Evolutionary conservation across 345 rosid species (phyloP).

Genomic region (Euclidium syriacum): DNA sequence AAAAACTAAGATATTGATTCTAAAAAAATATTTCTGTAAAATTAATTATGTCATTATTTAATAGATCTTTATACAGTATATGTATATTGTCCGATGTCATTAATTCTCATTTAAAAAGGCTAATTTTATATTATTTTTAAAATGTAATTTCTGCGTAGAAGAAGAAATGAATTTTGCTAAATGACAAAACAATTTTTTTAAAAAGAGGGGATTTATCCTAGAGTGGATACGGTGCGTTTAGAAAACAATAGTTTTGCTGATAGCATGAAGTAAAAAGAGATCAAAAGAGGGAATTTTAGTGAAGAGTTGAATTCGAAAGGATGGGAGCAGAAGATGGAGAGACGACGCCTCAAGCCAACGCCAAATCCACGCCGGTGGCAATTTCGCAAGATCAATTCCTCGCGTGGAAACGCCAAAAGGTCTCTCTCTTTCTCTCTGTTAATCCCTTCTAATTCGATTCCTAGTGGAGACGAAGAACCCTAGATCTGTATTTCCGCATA

Average conservation of each 20-base stretch:
- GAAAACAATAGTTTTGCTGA: background rate
- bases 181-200: too few relatives aligned
- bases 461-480: slow-evolving; percentile 20
- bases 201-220: too few relatives aligned
- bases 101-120: too few relatives aligned
- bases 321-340: slow-evolving; percentile 57
- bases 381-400: slow-evolving; percentile 52
- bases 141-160: too few relatives aligned
- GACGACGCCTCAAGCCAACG: background rate
- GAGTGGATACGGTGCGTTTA: slow-evolving; percentile 17
- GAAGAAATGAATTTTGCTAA: too few relatives aligned
- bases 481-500: background rate
- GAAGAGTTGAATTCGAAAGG: background rate
- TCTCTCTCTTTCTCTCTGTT: background rate
- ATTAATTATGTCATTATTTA: too few relatives aligned
- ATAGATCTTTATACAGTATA: too few relatives aligned
- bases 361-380: slow-evolving; percentile 20
- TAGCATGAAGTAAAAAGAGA: background rate
- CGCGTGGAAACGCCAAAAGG: slow-evolving; percentile 68
- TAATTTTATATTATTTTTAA: too few relatives aligned
- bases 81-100: too few relatives aligned
- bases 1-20: too few relatives aligned
- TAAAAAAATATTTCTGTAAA: too few relatives aligned
- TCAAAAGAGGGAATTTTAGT: background rate
- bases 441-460: background rate